These are phyloP conservation scores for Phytopythium vexans DNA, from an alignment of 352 stramenopile genomes.

Conservation along the genomic window DNA sequence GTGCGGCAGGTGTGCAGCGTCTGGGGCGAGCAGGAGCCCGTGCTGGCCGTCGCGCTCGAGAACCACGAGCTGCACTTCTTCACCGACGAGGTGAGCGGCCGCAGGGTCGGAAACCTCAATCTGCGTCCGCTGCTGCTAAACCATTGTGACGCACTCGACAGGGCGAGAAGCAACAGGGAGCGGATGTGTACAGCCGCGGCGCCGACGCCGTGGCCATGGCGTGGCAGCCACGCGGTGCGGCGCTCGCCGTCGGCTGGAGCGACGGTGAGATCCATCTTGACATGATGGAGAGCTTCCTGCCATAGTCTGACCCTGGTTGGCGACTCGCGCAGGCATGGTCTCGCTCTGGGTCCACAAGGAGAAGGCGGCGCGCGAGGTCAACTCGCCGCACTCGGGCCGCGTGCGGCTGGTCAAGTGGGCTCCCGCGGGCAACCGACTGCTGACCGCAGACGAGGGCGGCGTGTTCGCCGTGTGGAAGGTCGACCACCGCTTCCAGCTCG, in stretches of 20 bases:
- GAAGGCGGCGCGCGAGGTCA: slow-evolving; percentile 66
- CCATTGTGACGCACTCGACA: slow-evolving; percentile 9
- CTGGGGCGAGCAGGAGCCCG: slow-evolving; percentile 81
- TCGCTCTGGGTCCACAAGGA: slow-evolving; percentile 83
- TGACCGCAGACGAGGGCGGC: slow-evolving; percentile 88
- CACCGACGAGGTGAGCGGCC: slow-evolving; percentile 67
- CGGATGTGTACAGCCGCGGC: slow-evolving; percentile 50
- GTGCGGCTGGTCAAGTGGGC: slow-evolving; percentile 88
- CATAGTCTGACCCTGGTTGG: slow-evolving; percentile 4
- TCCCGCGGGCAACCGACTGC: slow-evolving; percentile 78
- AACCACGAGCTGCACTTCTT: slow-evolving; percentile 90
- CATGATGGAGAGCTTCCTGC: not conserved
- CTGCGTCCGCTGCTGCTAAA: slow-evolving; percentile 2
- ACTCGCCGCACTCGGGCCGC: slow-evolving; percentile 72
- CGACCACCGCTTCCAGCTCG: slow-evolving; percentile 74
- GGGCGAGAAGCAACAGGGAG: slow-evolving; percentile 64
- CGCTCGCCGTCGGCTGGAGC: slow-evolving; percentile 82
- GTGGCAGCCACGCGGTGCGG: slow-evolving; percentile 82
- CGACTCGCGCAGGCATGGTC: slow-evolving; percentile 49
- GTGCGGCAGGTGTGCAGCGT: slow-evolving; percentile 68
- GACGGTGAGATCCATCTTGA: slow-evolving; percentile 34
- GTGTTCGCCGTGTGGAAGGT: slow-evolving; percentile 86
- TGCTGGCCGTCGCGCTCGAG: slow-evolving; percentile 80
- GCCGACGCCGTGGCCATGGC: slow-evolving; percentile 79
- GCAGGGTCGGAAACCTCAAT: not conserved